phyloP scores from a whole-genome alignment of 257 asterid species.

The Coffea canephora region DNA sequence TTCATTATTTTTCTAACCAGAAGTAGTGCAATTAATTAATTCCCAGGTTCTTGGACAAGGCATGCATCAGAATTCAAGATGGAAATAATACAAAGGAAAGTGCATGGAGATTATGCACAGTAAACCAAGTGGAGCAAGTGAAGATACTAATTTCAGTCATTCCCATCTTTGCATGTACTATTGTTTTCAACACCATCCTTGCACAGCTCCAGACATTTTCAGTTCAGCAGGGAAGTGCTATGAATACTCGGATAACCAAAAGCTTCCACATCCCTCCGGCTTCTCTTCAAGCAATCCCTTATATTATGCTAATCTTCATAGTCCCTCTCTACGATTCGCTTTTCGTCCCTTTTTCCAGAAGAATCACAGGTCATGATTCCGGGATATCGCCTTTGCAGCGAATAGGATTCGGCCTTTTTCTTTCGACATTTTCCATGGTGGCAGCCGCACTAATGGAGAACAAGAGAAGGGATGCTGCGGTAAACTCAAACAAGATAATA shows the following conservation, averaged over 20 bases:
- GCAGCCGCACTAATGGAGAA: conserved; percentile 74
- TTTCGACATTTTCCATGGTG: conserved; percentile 80
- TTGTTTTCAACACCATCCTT: conserved; percentile 79
- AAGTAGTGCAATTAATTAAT: too few relatives aligned
- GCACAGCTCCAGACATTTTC: conserved; percentile 96
- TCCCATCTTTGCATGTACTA: conserved; percentile 91
- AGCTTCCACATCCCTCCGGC: conserved; percentile 89
- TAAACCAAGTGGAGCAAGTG: conserved; percentile 75
- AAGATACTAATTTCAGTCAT: conserved; percentile 58
- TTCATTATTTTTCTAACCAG: neutral
- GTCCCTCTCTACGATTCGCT: conserved; percentile 78
- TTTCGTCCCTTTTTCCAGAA: conserved; percentile 77
- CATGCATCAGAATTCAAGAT: conserved; percentile 58
- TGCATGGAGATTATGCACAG: conserved; percentile 58
- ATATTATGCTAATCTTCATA: conserved; percentile 64
- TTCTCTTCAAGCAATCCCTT: conserved; percentile 93
- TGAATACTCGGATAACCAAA: conserved; percentile 63
- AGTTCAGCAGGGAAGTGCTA: conserved; percentile 84
- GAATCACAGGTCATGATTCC: conserved; percentile 57
- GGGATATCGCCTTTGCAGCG: conserved; percentile 72
- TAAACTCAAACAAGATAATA: conserved; percentile 14
- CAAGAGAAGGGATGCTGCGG: conserved; percentile 47
- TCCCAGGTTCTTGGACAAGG: conserved; percentile 86
- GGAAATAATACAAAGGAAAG: conserved; percentile 37
- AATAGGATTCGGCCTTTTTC: conserved; percentile 71